Base-by-base conservation (phyloP, 345 rosid species). In the Rubroshorea leprosula region DNA sequence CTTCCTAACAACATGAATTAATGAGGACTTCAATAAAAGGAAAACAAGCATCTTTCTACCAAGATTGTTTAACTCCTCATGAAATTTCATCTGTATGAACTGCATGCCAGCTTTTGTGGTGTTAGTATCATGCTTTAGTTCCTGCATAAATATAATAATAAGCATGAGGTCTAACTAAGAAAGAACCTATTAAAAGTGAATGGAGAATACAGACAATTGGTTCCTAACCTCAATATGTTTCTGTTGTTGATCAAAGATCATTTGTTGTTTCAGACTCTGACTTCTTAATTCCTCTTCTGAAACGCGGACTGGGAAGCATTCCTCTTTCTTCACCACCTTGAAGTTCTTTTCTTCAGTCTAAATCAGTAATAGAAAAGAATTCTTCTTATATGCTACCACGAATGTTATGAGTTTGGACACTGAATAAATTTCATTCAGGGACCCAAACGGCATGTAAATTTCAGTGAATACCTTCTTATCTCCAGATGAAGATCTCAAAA, bases 61-160 rank as follows among this genome's bases (percentile, higher is more conserved):
- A 49, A 89, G 89, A 74, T 73, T 80, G 71, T 71, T 77, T 64
- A 87, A 85, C 70, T 89, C 99, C 77, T 93, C 89, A 20, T 76
- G 87, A 68, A 86, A 79, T 59, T 86, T 83, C 82, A 74, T 80
- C 75, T 87, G 96, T 74, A 93, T 82, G 65, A 69, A 83, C 55
- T 86, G 88, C 83, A 93, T 83, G n/a, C 97, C 99, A 66, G 88
- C 85, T 75, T 80, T 93, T 62, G 97, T 81, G 60, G 83, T 68
- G 65, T 65, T 71, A 35, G 87, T 77, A 51, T 79, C 69, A 57
- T 76, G 81, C 71, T 79, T 86, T 63, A 93, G 56, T 67, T 86
- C 97, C 99, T 93, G 62, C 24, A 53, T 53, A 21, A 20, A 45
- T 39, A 25, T 16, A 41, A 35, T 26, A 22, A 52, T 17, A 27